Percentiles rank a stretch among this genome's conserved stretches.
Evolutionary conservation across 164 flowering plant species (phyloP).

Genomic region (Brasenia schreberi): DNA sequence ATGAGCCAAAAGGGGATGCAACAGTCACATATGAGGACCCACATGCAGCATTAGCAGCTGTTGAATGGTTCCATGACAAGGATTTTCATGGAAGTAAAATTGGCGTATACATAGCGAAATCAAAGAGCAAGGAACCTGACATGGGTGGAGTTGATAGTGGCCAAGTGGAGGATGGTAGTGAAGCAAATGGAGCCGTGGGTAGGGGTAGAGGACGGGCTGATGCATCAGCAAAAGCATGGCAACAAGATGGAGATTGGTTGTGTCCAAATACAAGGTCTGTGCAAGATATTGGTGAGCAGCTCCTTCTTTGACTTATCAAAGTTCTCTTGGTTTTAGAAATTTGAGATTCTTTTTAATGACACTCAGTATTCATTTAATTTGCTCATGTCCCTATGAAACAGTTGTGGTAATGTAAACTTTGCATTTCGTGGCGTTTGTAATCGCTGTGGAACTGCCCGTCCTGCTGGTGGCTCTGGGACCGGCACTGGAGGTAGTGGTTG

Average conservation of each 20-base stretch:
- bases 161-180: constrained; percentile 31
- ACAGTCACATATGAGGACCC: constrained; percentile 98
- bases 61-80: constrained; percentile 96
- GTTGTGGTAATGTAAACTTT: constrained; percentile 93
- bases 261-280: constrained; percentile 99
- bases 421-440: constrained; percentile 98
- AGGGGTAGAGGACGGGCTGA: constrained; percentile 71
- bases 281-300: constrained; percentile 99
- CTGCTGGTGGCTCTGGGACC: constrained; percentile 64
- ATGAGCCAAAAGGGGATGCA: constrained; percentile 98
- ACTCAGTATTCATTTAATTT: background rate
- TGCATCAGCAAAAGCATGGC: constrained; percentile 78
- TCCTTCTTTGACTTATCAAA: constrained; percentile 48
- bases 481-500: constrained; percentile 60
- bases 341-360: constrained; percentile 5
- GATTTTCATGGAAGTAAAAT: constrained; percentile 85
- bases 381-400: constrained; percentile 19
- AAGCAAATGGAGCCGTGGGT: constrained; percentile 45
- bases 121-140: constrained; percentile 58
- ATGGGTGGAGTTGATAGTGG: constrained; percentile 24
- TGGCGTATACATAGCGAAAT: constrained; percentile 79
- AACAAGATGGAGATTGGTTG: constrained; percentile 95
- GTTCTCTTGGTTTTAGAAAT: background rate
- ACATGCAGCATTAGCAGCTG: constrained; percentile 95
- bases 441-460: constrained; percentile 96